Conservation (phyloP, 805 yeast genomes). For the Ogataea neopini region DNA sequence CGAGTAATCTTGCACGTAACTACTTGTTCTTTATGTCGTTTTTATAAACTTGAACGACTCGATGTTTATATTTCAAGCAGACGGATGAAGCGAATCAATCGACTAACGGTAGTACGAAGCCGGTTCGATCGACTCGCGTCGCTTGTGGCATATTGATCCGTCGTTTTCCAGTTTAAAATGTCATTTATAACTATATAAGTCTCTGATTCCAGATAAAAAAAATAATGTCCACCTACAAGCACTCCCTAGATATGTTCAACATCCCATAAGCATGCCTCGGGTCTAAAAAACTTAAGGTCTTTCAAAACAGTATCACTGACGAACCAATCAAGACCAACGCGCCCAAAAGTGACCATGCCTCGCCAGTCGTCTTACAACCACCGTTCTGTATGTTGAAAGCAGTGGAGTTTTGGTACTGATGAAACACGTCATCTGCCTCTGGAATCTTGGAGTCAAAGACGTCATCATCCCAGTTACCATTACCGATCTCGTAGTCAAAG, state of each 20-base stretch:
- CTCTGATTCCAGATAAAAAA: background rate
- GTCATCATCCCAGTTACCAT: background rate
- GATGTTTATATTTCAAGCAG: too few species aligned
- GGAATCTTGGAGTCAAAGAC: background rate
- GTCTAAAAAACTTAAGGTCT: background rate
- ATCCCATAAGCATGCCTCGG: background rate
- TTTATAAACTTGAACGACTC: too few species aligned
- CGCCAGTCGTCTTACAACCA: slow-evolving; percentile 12
- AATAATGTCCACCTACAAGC: background rate
- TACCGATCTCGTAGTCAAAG: slow-evolving; percentile 1
- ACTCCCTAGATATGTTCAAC: slow-evolving; percentile 2
- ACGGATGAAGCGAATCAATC: too few species aligned
- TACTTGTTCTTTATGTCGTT: too few species aligned
- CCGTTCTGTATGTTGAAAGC: slow-evolving; percentile 12
- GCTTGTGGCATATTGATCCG: background rate
- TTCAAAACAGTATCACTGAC: slow-evolving; percentile 22
- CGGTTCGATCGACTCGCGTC: too few species aligned
- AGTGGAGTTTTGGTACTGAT: slow-evolving; percentile 21
- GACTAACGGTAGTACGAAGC: too few species aligned
- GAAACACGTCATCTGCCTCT: slow-evolving; percentile 12
- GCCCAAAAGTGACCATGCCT: slow-evolving; percentile 24
- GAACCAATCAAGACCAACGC: slow-evolving; percentile 25
- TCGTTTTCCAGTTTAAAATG: background rate
- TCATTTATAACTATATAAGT: background rate
- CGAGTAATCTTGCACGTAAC: too few species aligned